These are phyloP conservation scores for Claviceps sorghi DNA, from an alignment of 2,329 filamentous ascomycete genomes.

Conservation along the genomic window DNA sequence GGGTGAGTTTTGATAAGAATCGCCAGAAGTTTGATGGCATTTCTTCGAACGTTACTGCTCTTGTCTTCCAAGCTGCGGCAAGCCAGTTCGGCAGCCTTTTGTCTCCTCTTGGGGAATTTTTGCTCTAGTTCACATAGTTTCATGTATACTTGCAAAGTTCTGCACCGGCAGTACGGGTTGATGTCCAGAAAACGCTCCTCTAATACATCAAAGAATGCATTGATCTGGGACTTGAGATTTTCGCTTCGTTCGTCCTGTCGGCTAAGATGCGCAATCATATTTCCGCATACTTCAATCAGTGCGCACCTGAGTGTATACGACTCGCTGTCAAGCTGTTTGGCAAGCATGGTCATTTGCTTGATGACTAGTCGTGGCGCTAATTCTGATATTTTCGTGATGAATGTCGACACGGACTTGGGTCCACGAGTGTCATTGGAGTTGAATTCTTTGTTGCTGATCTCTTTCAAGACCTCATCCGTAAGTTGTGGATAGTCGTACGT, in stretches of 20 bases:
- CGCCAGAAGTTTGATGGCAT: constrained; percentile 83
- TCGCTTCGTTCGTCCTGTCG: constrained; percentile 84
- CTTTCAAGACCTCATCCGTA: constrained; percentile 81
- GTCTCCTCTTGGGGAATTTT: constrained; percentile 85
- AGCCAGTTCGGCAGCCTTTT: constrained; percentile 75
- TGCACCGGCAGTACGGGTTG: constrained; percentile 88
- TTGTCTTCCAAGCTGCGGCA: constrained; percentile 88
- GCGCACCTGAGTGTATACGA: constrained; percentile 89
- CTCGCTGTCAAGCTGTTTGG: constrained; percentile 92
- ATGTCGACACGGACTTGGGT: constrained; percentile 89
- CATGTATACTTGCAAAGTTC: constrained; percentile 84
- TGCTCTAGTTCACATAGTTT: constrained; percentile 88
- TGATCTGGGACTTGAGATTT: constrained; percentile 87
- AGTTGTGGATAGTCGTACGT: constrained; percentile 97
- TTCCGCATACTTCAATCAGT: constrained; percentile 92
- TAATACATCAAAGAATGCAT: constrained; percentile 91
- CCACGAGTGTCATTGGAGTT: constrained; percentile 91
- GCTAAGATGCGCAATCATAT: constrained; percentile 80
- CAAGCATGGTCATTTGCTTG: constrained; percentile 91
- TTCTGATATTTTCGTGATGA: constrained; percentile 86
- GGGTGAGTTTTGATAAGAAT: constrained; percentile 87
- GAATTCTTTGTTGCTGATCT: constrained; percentile 95
- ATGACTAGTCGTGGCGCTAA: constrained; percentile 83
- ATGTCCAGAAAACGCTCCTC: constrained; percentile 93
- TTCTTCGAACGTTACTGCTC: constrained; percentile 90